Base-by-base conservation (phyloP, 2,329 filamentous ascomycete genomes). In the Tolypocladium nubicola region DNA sequence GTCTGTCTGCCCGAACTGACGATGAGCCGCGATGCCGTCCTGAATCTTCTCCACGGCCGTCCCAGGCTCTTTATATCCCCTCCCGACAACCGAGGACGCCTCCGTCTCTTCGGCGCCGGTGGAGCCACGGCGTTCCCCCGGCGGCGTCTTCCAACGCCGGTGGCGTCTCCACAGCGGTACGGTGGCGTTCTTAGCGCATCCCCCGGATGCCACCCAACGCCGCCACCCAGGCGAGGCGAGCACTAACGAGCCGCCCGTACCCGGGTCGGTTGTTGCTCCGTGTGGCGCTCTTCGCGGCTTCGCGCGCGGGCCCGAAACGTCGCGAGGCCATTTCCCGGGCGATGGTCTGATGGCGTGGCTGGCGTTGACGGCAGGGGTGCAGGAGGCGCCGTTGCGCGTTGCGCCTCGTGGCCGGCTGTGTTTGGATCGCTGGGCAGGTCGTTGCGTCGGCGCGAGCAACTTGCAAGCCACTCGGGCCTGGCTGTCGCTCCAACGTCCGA, bases 201-300 rank as follows among this genome's bases (percentile, higher is more conserved):
- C 3, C 23, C 2, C 26, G 2, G 2, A 9, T 1, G 1, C 13
- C 7, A 10, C 45, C 13, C 9, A 10, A 30, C 0, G 1, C 13
- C 2, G 6, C 5, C 1, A 3, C 37, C 14, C 6, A 3, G 23
- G 23, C 23, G 23, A 2, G 23, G 23, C 23, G 23, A 2, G 13
- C 45, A 30, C 45, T 49, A 49, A 8, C 45, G 33, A 2, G 14
- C 7, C 14, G 23, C 45, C 11, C 9, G 45, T 49, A 49, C 14
- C 26, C 45, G 45, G 45, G 23, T 47, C 53, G 40, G 40, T 35
- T 30, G 40, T 55, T 43, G 30, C 23, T 35, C 53, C 53, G 53
- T 35, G 26, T 55, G 53, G 53, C 54, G 54, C 54, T n/a, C 43
- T 30, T 55, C 54, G 45, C 54, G 54, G 14, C 43, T 52, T 56